Percentiles rank a stretch among this genome's conserved stretches.
Conservation (phyloP, 2,329 filamentous ascomycete species). For the Emmonsiellopsis sp. region DNA sequence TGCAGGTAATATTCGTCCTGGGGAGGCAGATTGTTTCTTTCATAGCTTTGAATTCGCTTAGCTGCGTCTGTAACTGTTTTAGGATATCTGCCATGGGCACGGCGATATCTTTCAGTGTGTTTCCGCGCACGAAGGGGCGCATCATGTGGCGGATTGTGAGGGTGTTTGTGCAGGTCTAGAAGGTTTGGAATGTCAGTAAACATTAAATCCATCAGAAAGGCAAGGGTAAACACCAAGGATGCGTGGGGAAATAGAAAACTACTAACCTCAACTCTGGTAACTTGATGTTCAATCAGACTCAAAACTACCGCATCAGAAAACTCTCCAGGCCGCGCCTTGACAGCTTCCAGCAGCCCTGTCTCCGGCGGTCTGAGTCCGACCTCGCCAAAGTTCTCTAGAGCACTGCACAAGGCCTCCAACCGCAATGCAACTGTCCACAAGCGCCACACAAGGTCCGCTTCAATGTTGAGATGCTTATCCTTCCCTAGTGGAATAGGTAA, state of each 20-base stretch:
- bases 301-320: slow-evolving; percentile 80
- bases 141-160: slow-evolving; percentile 71
- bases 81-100: slow-evolving; percentile 64
- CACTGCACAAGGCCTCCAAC: slow-evolving; percentile 86
- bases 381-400: slow-evolving; percentile 61
- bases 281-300: slow-evolving; percentile 88
- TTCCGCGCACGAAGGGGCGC: slow-evolving; percentile 54
- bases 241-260: slow-evolving; percentile 23
- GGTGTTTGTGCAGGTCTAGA: slow-evolving; percentile 69
- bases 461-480: slow-evolving; percentile 62
- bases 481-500: slow-evolving; percentile 53
- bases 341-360: slow-evolving; percentile 67
- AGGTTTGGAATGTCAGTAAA: slow-evolving; percentile 2
- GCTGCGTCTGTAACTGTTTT: slow-evolving; percentile 30
- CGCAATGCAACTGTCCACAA: slow-evolving; percentile 83
- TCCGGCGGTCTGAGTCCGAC: slow-evolving; percentile 66
- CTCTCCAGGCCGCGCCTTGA: slow-evolving; percentile 66
- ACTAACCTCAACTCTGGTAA: slow-evolving; percentile 87
- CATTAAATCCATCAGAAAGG: slow-evolving; percentile 7
- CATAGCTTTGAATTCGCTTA: slow-evolving; percentile 31
- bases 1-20: background rate
- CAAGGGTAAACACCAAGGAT: background rate
- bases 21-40: slow-evolving; percentile 22
- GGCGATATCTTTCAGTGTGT: slow-evolving; percentile 60
- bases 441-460: slow-evolving; percentile 77